Evolutionary conservation across 179 eudicot genomes (phyloP).

Genomic region (Vitellaria paradoxa): DNA sequence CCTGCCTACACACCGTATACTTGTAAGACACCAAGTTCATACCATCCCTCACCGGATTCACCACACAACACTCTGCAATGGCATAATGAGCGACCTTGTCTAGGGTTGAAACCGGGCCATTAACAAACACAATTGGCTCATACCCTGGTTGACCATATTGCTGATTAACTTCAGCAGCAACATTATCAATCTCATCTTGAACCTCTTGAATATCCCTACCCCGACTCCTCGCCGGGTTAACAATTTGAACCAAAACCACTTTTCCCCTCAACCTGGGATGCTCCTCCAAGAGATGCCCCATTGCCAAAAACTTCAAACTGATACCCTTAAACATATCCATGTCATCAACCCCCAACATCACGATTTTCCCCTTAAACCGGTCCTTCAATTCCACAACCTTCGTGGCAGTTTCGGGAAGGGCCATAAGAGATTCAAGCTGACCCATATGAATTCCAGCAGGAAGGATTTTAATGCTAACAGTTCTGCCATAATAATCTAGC

Average conservation of each 20-base stretch:
- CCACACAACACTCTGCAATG: conserved; percentile 72
- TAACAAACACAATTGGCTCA: conserved; percentile 67
- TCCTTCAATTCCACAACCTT: conserved; percentile 42
- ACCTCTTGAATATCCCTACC: conserved; percentile 75
- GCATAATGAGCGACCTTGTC: conserved; percentile 72
- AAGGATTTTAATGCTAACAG: conserved; percentile 71
- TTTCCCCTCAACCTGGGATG: conserved; percentile 51
- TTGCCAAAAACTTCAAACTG: conserved; percentile 76
- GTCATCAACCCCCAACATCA: conserved; percentile 86
- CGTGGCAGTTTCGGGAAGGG: conserved; percentile 41
- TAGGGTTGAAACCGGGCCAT: conserved; percentile 49
- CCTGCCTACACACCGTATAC: conserved; percentile 71
- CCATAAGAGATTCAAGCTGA: conserved; percentile 50
- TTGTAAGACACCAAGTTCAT: conserved; percentile 85
- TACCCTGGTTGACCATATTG: conserved; percentile 56
- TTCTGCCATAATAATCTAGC: conserved; percentile 77
- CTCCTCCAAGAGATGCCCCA: conserved; percentile 51
- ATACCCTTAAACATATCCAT: conserved; percentile 91
- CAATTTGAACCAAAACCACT: conserved; percentile 71
- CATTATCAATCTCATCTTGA: conserved; percentile 42
- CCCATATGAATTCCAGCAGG: conserved; percentile 91
- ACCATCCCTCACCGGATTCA: conserved; percentile 87
- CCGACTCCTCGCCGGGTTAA: conserved; percentile 68
- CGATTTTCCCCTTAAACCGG: conserved; percentile 51
- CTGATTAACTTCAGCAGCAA: conserved; percentile 45